These are phyloP conservation scores for Calonectria pteridis DNA, from an alignment of 2,329 filamentous ascomycete genomes.

Conservation along the genomic window DNA sequence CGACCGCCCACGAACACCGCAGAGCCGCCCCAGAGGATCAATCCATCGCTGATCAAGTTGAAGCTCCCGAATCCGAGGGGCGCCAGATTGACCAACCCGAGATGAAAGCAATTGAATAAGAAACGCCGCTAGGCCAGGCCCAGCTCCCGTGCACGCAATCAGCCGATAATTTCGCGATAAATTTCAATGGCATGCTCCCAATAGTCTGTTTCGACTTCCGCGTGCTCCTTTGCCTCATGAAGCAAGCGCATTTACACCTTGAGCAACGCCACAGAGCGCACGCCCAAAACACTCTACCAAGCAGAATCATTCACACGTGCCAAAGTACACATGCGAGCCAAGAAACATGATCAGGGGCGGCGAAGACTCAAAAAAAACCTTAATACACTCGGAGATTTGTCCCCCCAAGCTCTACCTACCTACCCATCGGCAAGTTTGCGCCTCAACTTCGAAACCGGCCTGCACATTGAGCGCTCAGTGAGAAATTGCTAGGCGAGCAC, in stretches of 20 bases:
- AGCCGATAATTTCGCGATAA: not conserved
- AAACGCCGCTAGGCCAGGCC: not conserved
- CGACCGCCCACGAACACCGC: not conserved
- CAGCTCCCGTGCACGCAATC: not conserved
- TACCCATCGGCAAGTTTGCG: not conserved
- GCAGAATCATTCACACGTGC: not conserved
- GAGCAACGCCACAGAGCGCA: not conserved
- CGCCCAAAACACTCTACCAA: not conserved
- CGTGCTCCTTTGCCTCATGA: conserved; percentile 6
- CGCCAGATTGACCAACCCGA: not conserved
- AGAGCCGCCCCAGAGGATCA: not conserved
- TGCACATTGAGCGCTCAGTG: not conserved
- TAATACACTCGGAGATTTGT: not conserved
- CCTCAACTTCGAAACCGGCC: not conserved
- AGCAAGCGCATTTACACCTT: not conserved
- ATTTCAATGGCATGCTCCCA: not conserved
- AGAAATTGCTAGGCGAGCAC: not conserved
- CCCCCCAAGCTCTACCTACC: not conserved
- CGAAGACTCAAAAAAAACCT: not conserved
- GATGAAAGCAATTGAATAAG: not conserved
- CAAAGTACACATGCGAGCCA: not conserved
- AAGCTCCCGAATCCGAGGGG: not conserved
- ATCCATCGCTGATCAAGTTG: not conserved
- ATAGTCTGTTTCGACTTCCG: not conserved
- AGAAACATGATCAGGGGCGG: not conserved